phyloP scores from a whole-genome alignment of 257 asterid species.

The Solanum pinnatisectum region DNA sequence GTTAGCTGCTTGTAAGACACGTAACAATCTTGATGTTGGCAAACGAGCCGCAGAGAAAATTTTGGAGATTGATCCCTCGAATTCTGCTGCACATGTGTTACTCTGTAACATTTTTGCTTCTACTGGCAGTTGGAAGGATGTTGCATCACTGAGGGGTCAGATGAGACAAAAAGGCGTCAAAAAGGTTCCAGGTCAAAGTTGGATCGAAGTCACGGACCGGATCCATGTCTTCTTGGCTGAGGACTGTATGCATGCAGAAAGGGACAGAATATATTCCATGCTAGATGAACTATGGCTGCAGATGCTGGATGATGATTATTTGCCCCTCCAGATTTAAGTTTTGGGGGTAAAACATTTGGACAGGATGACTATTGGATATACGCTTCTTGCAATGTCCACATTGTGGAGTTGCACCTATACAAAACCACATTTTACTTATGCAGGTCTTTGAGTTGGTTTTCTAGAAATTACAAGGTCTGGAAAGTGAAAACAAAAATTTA shows the following conservation, averaged over 20 bases:
- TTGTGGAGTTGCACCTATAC: neutral
- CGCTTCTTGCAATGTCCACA: neutral
- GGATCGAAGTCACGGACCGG: conserved; percentile 49
- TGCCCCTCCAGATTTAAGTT: conserved; percentile 1
- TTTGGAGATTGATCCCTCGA: conserved; percentile 44
- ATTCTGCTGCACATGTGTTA: conserved; percentile 51
- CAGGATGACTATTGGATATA: neutral
- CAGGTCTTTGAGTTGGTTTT: neutral
- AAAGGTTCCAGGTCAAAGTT: conserved; percentile 60
- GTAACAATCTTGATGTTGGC: conserved; percentile 46
- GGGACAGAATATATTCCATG: conserved; percentile 26
- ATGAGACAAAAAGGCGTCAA: conserved; percentile 55
- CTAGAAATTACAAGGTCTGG: neutral
- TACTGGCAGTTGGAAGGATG: conserved; percentile 52
- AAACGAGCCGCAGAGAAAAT: conserved; percentile 50
- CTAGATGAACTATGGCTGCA: conserved; percentile 53
- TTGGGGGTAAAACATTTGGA: neutral
- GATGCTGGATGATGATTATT: conserved; percentile 39
- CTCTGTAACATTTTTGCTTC: conserved; percentile 57
- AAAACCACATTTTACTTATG: neutral
- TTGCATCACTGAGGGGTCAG: conserved; percentile 38
- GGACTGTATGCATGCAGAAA: conserved; percentile 51
- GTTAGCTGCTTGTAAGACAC: conserved; percentile 48
- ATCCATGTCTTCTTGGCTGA: conserved; percentile 49
- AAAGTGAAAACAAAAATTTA: neutral